Conservation (phyloP, 768 basidiomycete genomes). For the Amanita fuliginea region DNA sequence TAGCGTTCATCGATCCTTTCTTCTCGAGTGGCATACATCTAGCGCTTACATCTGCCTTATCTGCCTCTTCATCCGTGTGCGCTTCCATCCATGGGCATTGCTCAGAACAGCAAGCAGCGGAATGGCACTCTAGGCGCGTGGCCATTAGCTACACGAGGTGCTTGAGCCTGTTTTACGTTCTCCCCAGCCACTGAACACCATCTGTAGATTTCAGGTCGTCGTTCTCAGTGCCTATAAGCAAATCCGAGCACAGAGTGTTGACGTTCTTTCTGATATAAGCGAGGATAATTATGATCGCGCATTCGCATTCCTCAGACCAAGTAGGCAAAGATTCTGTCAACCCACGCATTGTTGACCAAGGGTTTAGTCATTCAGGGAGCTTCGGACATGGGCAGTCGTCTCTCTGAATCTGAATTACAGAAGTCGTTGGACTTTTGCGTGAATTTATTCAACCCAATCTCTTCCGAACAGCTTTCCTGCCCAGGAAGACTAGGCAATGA, state of each 20-base stretch:
- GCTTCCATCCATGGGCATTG: constrained; percentile 42
- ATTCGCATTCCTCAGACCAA: constrained; percentile 50
- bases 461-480: constrained; percentile 38
- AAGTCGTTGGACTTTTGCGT: constrained; percentile 71
- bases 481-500: constrained; percentile 20
- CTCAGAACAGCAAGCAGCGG: constrained; percentile 31
- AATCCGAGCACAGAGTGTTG: constrained; percentile 45
- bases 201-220: constrained; percentile 49
- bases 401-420: constrained; percentile 67
- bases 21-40: constrained; percentile 59
- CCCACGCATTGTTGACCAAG: not conserved
- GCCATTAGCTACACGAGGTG: constrained; percentile 50
- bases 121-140: constrained; percentile 47
- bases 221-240: constrained; percentile 69
- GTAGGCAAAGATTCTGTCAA: constrained; percentile 18
- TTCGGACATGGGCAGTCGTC: constrained; percentile 59
- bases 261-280: constrained; percentile 50
- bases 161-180: not conserved
- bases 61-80: constrained; percentile 45
- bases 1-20: constrained; percentile 57
- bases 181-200: constrained; percentile 4
- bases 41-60: constrained; percentile 50
- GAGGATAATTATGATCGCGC: constrained; percentile 65
- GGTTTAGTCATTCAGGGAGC: constrained; percentile 67
- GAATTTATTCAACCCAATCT: constrained; percentile 59